Conservation (phyloP, 2,329 filamentous ascomycete genomes). For the Xylariaceae sp. region DNA sequence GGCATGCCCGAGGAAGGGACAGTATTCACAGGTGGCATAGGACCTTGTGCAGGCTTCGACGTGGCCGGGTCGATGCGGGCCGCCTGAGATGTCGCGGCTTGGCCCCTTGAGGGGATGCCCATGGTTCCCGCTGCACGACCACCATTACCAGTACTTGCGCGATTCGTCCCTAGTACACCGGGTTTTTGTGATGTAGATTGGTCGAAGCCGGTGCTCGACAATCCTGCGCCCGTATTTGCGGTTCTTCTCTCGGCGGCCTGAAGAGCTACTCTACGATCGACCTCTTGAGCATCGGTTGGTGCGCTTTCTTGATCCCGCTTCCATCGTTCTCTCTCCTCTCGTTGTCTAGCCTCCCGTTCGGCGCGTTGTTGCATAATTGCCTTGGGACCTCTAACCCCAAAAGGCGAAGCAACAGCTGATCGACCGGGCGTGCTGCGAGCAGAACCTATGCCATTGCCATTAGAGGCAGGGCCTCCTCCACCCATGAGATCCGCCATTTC, state of each 20-base stretch:
- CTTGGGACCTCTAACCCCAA: conserved; percentile 73
- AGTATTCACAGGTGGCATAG: conserved; percentile 15
- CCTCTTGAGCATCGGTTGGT: conserved; percentile 45
- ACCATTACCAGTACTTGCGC: conserved; percentile 21
- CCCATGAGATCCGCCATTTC: conserved; percentile 77
- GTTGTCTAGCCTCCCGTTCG: conserved; percentile 67
- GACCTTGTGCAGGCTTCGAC: conserved; percentile 21
- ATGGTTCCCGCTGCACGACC: conserved; percentile 18
- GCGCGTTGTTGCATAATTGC: conserved; percentile 87
- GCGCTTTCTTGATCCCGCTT: conserved; percentile 45
- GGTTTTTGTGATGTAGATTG: conserved; percentile 22
- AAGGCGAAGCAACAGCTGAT: conserved; percentile 51
- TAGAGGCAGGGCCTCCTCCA: conserved; percentile 52
- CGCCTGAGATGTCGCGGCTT: conserved; percentile 24
- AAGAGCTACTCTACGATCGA: conserved; percentile 53
- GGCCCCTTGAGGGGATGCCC: conserved; percentile 17
- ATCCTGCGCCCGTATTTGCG: conserved; percentile 42
- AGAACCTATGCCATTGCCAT: conserved; percentile 47
- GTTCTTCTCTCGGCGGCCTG: conserved; percentile 27
- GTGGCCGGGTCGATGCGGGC: conserved; percentile 24
- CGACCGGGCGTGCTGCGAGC: conserved; percentile 40
- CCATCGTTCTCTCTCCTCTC: conserved; percentile 50
- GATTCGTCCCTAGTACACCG: conserved; percentile 22
- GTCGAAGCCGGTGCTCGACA: conserved; percentile 23
- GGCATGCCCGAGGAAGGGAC: conserved; percentile 30